These are phyloP conservation scores for Silene latifolia DNA, from an alignment of 148 eudicot species.

Conservation along the genomic window DNA sequence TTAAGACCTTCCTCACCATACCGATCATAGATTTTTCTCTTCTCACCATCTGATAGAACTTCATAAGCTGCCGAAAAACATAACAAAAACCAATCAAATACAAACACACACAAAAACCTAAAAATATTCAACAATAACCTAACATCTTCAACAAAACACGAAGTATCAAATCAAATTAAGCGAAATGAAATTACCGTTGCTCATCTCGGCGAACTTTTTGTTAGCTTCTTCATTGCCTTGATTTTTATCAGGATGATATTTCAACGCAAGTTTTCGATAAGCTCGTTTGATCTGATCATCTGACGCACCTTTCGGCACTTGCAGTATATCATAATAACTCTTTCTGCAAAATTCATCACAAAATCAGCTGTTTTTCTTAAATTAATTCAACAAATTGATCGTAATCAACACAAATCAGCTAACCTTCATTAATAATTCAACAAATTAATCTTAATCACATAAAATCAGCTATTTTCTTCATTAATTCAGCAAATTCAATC, in stretches of 20 bases:
- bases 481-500: not conserved
- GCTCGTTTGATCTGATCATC: conserved; percentile 93
- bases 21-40: conserved; percentile 80
- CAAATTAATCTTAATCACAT: not conserved
- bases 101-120: not conserved
- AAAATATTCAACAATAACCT: not conserved
- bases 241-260: conserved; percentile 98
- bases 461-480: conserved; percentile 16
- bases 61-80: conserved; percentile 69
- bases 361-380: not conserved
- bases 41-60: conserved; percentile 85
- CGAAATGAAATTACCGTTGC: conserved; percentile 48
- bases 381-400: not conserved
- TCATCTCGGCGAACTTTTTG: conserved; percentile 87
- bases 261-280: conserved; percentile 85
- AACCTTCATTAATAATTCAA: not conserved
- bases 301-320: conserved; percentile 78
- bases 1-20: conserved; percentile 98
- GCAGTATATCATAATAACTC: conserved; percentile 84
- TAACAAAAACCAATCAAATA: conserved; percentile 2
- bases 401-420: not conserved
- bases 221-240: conserved; percentile 93
- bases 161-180: not conserved
- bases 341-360: conserved; percentile 39
- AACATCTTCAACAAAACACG: not conserved